Percentiles rank a stretch among this genome's conserved stretches.
Conservation (phyloP, 352 stramenopile species). For the Pythium phragmiticola region DNA sequence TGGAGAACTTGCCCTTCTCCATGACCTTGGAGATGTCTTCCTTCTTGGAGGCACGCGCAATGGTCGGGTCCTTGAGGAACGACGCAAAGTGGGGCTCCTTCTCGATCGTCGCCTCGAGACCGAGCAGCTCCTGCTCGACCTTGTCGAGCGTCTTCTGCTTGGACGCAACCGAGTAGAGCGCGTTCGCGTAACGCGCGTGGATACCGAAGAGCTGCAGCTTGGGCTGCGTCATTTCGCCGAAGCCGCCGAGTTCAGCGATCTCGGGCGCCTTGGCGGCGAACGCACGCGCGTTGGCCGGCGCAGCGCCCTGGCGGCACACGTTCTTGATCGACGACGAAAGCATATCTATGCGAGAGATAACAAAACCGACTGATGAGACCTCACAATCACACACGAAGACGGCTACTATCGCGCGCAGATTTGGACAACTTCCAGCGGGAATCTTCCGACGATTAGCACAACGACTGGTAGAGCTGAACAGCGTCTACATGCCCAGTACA, state of each 20-base stretch:
- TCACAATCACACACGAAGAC: neutral
- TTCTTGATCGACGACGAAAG: conserved; percentile 77
- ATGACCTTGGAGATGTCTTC: conserved; percentile 90
- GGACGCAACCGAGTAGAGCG: conserved; percentile 94
- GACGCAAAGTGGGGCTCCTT: conserved; percentile 89
- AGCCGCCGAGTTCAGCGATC: conserved; percentile 67
- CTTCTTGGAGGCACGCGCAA: conserved; percentile 93
- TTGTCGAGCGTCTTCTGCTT: conserved; percentile 80
- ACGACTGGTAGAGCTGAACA: neutral
- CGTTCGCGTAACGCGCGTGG: conserved; percentile 96
- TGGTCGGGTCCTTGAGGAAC: conserved; percentile 97
- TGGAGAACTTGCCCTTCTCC: conserved; percentile 90
- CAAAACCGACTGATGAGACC: conserved; percentile 1
- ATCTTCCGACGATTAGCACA: neutral
- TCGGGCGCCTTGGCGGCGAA: conserved; percentile 43
- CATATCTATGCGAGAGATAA: conserved; percentile 33
- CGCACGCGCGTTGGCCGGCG: conserved; percentile 35
- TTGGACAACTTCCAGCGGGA: neutral
- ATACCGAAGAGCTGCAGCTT: conserved; percentile 96
- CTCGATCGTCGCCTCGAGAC: conserved; percentile 73
- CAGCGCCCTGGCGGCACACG: conserved; percentile 37
- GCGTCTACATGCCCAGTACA: neutral
- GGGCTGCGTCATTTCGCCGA: conserved; percentile 80
- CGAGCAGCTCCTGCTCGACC: conserved; percentile 90
- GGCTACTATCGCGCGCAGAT: neutral